Conservation (phyloP, 768 basidiomycete species). For the Leccinum subgranulosum region DNA sequence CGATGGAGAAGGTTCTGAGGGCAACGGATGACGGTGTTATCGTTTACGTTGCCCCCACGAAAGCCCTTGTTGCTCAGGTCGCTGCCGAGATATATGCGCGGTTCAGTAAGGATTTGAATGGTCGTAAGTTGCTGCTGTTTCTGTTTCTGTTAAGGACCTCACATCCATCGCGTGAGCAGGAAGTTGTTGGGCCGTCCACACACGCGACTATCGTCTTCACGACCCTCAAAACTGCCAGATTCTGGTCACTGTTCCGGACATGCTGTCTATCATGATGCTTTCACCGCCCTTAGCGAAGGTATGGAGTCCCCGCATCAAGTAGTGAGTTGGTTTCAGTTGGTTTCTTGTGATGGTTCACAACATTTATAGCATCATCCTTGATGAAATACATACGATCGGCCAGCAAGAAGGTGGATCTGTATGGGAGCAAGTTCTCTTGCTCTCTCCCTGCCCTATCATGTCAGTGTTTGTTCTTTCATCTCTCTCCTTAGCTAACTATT, state of each 20-base stretch:
- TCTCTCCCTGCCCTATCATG: constrained; percentile 74
- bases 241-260: constrained; percentile 70
- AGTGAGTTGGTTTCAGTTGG: constrained; percentile 33
- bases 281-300: constrained; percentile 58
- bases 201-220: constrained; percentile 59
- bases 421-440: constrained; percentile 72
- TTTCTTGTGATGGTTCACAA: not conserved
- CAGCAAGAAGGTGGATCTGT: constrained; percentile 66
- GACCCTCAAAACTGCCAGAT: constrained; percentile 69
- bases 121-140: constrained; percentile 37
- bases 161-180: constrained; percentile 31
- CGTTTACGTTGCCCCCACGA: constrained; percentile 74
- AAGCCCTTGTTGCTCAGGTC: constrained; percentile 69
- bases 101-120: constrained; percentile 53
- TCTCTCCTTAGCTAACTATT: not conserved
- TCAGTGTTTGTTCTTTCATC: constrained; percentile 30
- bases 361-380: constrained; percentile 55
- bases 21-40: constrained; percentile 63
- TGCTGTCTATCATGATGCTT: constrained; percentile 65
- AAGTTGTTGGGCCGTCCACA: constrained; percentile 63
- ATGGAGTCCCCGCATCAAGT: constrained; percentile 64
- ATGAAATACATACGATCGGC: constrained; percentile 60
- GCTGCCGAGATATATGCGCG: constrained; percentile 73
- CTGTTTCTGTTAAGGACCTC: not conserved
- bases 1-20: constrained; percentile 67